Evolutionary conservation across 2,329 filamentous ascomycete genomes (phyloP), one percentile per base, ranked within the genome.

Genomic region (Westerdykella ornata): DNA sequence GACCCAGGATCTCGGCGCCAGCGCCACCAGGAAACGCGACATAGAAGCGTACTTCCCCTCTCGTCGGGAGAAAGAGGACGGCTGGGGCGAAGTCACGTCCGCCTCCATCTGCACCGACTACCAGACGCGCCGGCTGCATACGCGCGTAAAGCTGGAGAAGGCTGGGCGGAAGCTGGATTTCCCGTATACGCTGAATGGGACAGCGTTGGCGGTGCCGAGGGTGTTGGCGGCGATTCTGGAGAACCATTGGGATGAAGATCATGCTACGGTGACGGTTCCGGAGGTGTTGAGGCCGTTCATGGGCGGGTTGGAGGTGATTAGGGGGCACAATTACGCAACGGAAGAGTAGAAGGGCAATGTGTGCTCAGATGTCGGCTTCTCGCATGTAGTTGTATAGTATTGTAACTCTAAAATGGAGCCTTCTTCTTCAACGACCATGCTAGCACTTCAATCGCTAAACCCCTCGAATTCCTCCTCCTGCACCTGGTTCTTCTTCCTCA

Each of bases 31-130:
- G 47, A 98, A 98, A 66, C 77, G 84, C 50, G 92, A 98, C 63
- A 94, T 98, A 41, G 92, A 98, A 63, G 88, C 86, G 3, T 89
- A 84, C 67, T 97, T 98, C 70, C 92, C 92, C 0, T 89, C 85
- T 31, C 78, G 90, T 4, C 72, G 70, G 38, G 72, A 74, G 18
- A 75, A 73, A 41, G 76, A 82, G 51, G 73, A 77, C 9, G 88
- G 87, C 20, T 98, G 89, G 85, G 92, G 92, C 35, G 92, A 98
- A 68, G 82, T 98, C 39, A 94, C 89, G 0, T 90, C 84, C 33
- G 82, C 88, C 0, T 94, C 86, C 48, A 82, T 90, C 54, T 98
- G 92, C 68, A 92, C 87, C 1, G 92, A 98, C 66, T 98, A 97
- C 68, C 92, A 98, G 71, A 84, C 78, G 18, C 76, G 92, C 19